Evolutionary conservation across 2,329 filamentous ascomycete species (phyloP), one percentile per base, ranked within the genome.

Genomic region (Exophiala sp.): DNA sequence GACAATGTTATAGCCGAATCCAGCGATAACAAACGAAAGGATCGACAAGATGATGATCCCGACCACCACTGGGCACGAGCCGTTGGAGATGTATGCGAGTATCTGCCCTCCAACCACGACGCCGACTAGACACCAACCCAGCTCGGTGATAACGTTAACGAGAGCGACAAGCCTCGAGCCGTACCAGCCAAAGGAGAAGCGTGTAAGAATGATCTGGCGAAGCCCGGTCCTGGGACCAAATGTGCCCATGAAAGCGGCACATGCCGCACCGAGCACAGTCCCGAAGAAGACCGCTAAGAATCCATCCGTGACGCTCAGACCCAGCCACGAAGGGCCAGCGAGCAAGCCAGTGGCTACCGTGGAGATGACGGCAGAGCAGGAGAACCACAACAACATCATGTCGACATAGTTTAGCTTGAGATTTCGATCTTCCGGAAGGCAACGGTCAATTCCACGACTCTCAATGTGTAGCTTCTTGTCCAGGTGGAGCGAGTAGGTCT

Each of bases 91-190:
- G 0, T 65, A 65, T n/a, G 50, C 63, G 35, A 68, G 52, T 1
- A 67, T 62, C 10, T 67, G 57, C n/a, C 66, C 66, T 29, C 65
- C 65, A 9, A 65, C 65, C 34, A 68, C 67, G 36, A 63, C 65
- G 1, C 56, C 75, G 5, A 82, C 66, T 11, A 78, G 72, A 20
- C 72, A 69, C 2, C 71, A 69, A 65, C 82, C 76, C 8, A 74
- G 72, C 44, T 78, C 76, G 9, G 79, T 68, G 6, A 80, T 74
- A 14, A 58, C 60, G 57, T 80, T 79, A 47, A 79, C 72, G 54
- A 79, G 79, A 65, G 56, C 59, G 21, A 62, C 62, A 2, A 65
- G 45, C 44, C 62, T 63, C 16, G 62, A 55, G 1, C 60, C 60
- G 56, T 62, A 65, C 52, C 62, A 53, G 9, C 63, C 63, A 47